Evolutionary conservation across 805 yeast species (phyloP), one percentile per base, ranked within the genome.

Genomic region (Ogataea angusta): DNA sequence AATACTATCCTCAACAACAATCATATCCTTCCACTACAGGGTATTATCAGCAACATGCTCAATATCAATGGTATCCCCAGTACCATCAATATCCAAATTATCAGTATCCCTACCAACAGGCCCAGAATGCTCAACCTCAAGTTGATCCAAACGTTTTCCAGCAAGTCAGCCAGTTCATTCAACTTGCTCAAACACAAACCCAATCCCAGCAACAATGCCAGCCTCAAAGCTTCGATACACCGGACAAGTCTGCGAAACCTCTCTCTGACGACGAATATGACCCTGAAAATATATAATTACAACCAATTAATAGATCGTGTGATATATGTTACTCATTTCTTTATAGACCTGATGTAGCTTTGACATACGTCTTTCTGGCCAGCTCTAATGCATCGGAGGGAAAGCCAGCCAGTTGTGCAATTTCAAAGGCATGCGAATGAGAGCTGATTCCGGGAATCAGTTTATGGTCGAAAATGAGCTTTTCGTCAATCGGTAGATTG

Each of bases 341-440:
- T 18, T 17, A 2, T 30, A 9, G 24, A 29, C 19, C 15, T 7
- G 21, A 15, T 7, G 34, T 24, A 22, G 38, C 12, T 24, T 34
- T 14, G 53, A 60, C 60, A 13, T 30, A 30, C 6, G 68, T 67
- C 13, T 57, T 47, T 23, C 54, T 49, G 1, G 95, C 95, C 27
- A 69, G 62, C 1, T 61, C 45, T 13, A 87, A 52, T 1, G 88
- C 87, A 3, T 60, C 57, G 6, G 48, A 47, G 0, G 96, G 95
- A 48, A 86, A 82, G 0, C 95, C 95, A 0, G 95, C 95, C 53
- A 80, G 62, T 52, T 73, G 70, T 0, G 95, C 95, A 9, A 86
- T 83, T 39, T 76, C 78, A 10, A 86, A 59, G 1, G 95, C 96
- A 57, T 82, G 84, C 0, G 95, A 85, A 45, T 80, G 73, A 7